Percentiles rank a stretch among this genome's conserved stretches.
These are phyloP conservation scores for Prosopis cineraria DNA, from an alignment of 306 rosid species.

Conservation along the genomic window DNA sequence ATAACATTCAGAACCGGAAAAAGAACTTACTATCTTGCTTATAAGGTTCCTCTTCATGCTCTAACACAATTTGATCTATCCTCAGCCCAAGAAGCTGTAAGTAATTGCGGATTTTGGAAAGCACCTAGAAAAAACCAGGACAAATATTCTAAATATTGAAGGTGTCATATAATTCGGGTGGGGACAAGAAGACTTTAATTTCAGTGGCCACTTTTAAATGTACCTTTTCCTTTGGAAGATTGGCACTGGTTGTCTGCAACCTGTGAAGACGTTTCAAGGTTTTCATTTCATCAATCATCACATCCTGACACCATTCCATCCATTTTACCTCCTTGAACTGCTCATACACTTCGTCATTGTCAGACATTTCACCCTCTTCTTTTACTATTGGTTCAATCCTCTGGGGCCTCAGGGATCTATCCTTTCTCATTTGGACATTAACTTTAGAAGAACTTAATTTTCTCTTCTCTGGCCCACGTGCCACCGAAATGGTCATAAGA, in stretches of 20 bases:
- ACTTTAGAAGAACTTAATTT: constrained; percentile 59
- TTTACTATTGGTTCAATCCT: constrained; percentile 80
- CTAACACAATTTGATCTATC: constrained; percentile 84
- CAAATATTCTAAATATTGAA: background rate
- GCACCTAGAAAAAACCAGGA: constrained; percentile 59
- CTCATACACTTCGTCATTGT: constrained; percentile 92
- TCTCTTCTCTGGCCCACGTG: constrained; percentile 62
- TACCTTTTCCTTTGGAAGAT: constrained; percentile 97
- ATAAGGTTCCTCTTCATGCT: constrained; percentile 78
- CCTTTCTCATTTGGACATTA: constrained; percentile 58
- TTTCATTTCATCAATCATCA: constrained; percentile 80
- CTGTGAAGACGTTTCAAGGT: constrained; percentile 85
- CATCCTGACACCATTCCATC: constrained; percentile 99
- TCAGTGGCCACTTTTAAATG: background rate
- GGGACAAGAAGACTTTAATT: too few relatives aligned
- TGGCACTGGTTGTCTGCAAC: constrained; percentile 89
- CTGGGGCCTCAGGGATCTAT: constrained; percentile 58
- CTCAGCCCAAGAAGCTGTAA: constrained; percentile 95
- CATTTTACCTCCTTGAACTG: constrained; percentile 98
- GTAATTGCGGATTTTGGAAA: constrained; percentile 85
- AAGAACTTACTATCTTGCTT: constrained; percentile 89
- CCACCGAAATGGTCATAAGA: constrained; percentile 43
- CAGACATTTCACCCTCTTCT: constrained; percentile 99
- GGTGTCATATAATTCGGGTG: background rate
- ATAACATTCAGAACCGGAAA: background rate